phyloP scores from a whole-genome alignment of 192 early-diverging fungal genomes.

The Coemansia sp. region DNA sequence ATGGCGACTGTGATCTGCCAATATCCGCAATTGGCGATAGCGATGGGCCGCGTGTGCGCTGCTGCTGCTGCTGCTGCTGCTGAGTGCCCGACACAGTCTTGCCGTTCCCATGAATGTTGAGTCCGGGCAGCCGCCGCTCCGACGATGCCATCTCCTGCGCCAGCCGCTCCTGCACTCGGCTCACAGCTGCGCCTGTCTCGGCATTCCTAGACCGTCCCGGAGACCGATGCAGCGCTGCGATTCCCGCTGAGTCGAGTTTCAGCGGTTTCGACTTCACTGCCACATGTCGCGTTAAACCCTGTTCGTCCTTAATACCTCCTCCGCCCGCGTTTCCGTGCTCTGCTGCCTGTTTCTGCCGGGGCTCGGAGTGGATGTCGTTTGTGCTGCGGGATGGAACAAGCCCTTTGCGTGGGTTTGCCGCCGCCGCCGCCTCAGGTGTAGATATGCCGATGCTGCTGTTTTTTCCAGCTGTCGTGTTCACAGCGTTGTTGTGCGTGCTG shows the following conservation, averaged over 20 bases:
- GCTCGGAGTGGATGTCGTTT: not conserved
- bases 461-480: not conserved
- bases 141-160: constrained; percentile 20
- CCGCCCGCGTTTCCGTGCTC: not conserved
- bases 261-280: constrained; percentile 39
- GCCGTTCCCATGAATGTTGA: not conserved
- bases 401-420: constrained; percentile 3
- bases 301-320: not conserved
- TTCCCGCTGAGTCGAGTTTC: constrained; percentile 6
- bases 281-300: constrained; percentile 4
- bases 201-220: not conserved
- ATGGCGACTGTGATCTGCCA: constrained; percentile 21
- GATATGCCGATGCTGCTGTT: not conserved
- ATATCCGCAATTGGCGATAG: constrained; percentile 22
- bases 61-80: not conserved
- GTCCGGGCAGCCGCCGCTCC: constrained; percentile 10
- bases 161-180: constrained; percentile 40
- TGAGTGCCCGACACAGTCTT: not conserved
- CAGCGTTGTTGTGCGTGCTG: constrained; percentile 17
- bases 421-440: not conserved
- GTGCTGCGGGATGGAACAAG: not conserved
- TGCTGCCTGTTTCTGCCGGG: not conserved
- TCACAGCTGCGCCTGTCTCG: constrained; percentile 37
- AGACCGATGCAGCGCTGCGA: not conserved
- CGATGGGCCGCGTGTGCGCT: constrained; percentile 32